Evolutionary conservation across 1,284 basidiomycete species (phyloP).

Genomic region (Thecaphora frezii): DNA sequence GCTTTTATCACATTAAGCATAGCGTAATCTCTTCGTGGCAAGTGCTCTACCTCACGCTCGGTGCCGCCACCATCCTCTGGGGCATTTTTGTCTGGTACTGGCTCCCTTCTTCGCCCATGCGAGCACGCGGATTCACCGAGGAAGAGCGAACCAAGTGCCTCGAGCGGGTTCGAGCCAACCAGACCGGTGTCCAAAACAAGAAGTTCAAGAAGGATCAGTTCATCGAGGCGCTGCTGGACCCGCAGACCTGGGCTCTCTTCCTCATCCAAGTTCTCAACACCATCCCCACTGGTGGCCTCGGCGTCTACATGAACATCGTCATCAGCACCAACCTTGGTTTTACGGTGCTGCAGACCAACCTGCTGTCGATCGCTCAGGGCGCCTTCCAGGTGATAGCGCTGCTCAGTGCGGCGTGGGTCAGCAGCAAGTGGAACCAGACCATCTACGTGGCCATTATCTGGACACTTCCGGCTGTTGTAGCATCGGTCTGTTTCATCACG

Average conservation of each 20-base stretch:
- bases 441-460: slow-evolving; percentile 30
- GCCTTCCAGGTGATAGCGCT: slow-evolving; percentile 33
- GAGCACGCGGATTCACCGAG: slow-evolving; percentile 60
- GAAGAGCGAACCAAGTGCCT: slow-evolving; percentile 65
- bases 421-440: slow-evolving; percentile 51
- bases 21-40: slow-evolving; percentile 65
- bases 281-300: slow-evolving; percentile 63
- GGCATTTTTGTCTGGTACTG: slow-evolving; percentile 49
- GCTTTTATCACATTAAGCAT: slow-evolving; percentile 61
- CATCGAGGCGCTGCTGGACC: slow-evolving; percentile 63
- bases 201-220: slow-evolving; percentile 64
- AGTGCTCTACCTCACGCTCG: slow-evolving; percentile 61
- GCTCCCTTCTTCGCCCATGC: slow-evolving; percentile 35
- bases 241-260: slow-evolving; percentile 55
- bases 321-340: slow-evolving; percentile 55
- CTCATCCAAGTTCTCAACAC: slow-evolving; percentile 65
- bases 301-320: slow-evolving; percentile 63
- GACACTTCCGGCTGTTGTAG: slow-evolving; percentile 38
- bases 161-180: slow-evolving; percentile 65
- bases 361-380: slow-evolving; percentile 50
- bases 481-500: slow-evolving; percentile 49
- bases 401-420: slow-evolving; percentile 19
- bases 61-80: slow-evolving; percentile 33
- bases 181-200: slow-evolving; percentile 65
- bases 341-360: slow-evolving; percentile 41